Evolutionary conservation across 2,329 filamentous ascomycete species (phyloP), one percentile per base, ranked within the genome.

Genomic region (Teratosphaeria pseudoeucalypti): DNA sequence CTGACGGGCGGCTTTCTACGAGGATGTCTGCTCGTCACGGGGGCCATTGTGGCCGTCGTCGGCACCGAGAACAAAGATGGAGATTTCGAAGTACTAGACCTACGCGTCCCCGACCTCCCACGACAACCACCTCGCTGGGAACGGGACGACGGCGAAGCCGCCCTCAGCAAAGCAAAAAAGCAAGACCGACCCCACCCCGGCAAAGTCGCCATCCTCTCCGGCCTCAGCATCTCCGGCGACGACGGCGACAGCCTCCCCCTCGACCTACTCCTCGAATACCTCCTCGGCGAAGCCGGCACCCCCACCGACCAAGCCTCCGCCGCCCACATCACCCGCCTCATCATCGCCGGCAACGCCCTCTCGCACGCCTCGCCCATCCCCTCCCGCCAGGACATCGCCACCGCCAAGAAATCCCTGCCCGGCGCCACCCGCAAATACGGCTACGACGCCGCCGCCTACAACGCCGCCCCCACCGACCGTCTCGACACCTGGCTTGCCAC

Each of bases 341-440:
- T 99, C 65, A 90, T 99, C 65, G 92, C 92, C 0, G 94, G 94
- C 49, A 92, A 97, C 74, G 95, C 91, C 1, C 85, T 97, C 56
- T 74, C 78, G 2, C 73, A 81, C 55, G 75, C 71, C 53, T 77
- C 72, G 27, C 78, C 74, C 10, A 77, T 79, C 19, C 74, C 78
- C 0, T 73, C 75, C 6, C 71, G 77, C 55, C 76, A 81, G 60
- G 77, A 79, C 57, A 69, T 79, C 37, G 70, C 70, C 23, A 69
- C 67, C 7, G 76, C 62, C 71, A 79, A 61, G 71, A 79, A 70
- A 65, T 54, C 75, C 80, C 66, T 34, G 6, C 16, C 34, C 16
- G 84, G 80, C 70, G 79, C 76, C 1, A 27, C 26, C 56, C 95
- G 90, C 73, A 96, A 95, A 72, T 97, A 96, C 75, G 92, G 94